A percentile compares a stretch with the other conserved stretches of the same genome.
These are phyloP conservation scores for Chaetomium fimeti DNA, from an alignment of 495 filamentous ascomycete species.

Conservation along the genomic window DNA sequence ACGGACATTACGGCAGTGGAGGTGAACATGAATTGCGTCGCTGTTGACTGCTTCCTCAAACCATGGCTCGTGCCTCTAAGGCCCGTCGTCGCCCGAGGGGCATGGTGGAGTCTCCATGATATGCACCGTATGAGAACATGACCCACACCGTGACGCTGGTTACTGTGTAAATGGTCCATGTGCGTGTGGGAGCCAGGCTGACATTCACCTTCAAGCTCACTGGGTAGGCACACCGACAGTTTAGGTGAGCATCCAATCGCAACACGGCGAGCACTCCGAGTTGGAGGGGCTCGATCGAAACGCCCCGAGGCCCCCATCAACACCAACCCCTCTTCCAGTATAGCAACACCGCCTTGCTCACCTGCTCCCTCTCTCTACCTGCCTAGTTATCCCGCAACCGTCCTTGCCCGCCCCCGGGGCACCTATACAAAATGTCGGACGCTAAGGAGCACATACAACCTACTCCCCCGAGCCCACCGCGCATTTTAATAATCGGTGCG, in stretches of 20 bases:
- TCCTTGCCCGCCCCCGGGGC: not conserved
- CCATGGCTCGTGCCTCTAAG: too few relatives aligned
- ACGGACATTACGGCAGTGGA: not conserved
- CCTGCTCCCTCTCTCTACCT: not conserved
- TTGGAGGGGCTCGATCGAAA: too few relatives aligned
- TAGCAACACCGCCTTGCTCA: not conserved
- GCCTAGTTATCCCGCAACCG: not conserved
- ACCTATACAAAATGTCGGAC: slow-evolving; percentile 14
- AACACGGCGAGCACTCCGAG: not conserved
- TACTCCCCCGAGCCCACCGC: slow-evolving; percentile 47
- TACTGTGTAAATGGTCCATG: too few relatives aligned
- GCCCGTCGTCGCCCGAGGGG: too few relatives aligned
- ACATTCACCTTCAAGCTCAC: not conserved
- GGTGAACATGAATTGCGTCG: not conserved
- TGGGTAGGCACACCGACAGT: not conserved
- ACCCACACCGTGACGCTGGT: too few relatives aligned
- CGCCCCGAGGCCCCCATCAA: too few relatives aligned
- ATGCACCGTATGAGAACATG: too few relatives aligned
- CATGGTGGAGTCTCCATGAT: too few relatives aligned
- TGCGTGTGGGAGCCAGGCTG: not conserved
- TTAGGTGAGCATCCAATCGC: not conserved
- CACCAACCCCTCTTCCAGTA: not conserved
- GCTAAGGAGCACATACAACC: not conserved
- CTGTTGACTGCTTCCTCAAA: not conserved
- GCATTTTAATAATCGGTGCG: slow-evolving; percentile 80